Evolutionary conservation across 306 rosid species (phyloP), one percentile per base, ranked within the genome.

Genomic region (Mimosa pudica): DNA sequence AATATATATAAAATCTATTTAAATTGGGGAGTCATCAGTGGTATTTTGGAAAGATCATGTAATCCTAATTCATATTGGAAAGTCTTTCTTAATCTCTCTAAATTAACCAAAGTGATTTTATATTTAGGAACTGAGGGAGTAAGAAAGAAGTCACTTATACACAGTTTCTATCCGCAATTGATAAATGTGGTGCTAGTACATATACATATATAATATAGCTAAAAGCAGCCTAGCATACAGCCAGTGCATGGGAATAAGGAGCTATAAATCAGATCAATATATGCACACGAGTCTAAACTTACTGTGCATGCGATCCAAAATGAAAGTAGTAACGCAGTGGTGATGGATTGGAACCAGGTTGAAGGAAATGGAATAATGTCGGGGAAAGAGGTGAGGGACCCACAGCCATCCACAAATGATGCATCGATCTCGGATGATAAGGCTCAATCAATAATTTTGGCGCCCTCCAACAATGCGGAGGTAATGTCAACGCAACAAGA

Each of bases 401-500:
- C 85, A 46, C 61, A 38, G 7, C 33, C 41, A 30, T 44, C 67
- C 63, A 33, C 67, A 0, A 77, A 81, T 64, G 73, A 82, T 18
- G 77, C 77, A 36, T 84, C 81, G 1, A 75, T 68, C 54, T 82
- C 65, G 30, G 81, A 79, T 80, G 80, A 79, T 1, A 79, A 79
- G 75, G 76, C 75, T 48, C 41, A 61, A 18, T 82, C 80, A 7
- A 24, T 24, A 24, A 41, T 62, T 35, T 85, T 76, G 48, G 71
- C 32, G 20, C 80, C 74, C 24, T 79, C 82, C 4, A 80, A 79
- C 60, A 77, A 71, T 32, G 49, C 4, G 14, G 89, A 86, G 73
- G 83, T 73, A 48, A 68, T 80, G 83, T 86, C 89, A 36, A 80
- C 74, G 47, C 71, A 60, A 48, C 24, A 61, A 14, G 78, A 80